Base-by-base conservation (phyloP, 257 asterid genomes). In the Fraxinus anomala region DNA sequence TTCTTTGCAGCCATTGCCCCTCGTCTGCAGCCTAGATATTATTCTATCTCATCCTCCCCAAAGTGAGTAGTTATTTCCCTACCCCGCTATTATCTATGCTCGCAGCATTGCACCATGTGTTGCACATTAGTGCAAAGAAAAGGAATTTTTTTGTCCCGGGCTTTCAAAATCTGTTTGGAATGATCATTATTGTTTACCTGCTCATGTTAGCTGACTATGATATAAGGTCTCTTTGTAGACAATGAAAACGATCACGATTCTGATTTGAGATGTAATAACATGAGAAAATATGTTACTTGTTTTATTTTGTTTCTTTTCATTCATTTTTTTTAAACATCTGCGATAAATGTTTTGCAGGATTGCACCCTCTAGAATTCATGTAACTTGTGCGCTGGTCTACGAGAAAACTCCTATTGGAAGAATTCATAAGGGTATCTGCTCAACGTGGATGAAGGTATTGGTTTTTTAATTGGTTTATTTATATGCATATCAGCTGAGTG, bases 391-490 rank as follows among this genome's bases (percentile, higher is more conserved):
- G 9, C 82, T 96, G 82, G 99, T 96, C 67, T 74, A 88, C 51
- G 99, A 94, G 85, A 92, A 89, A 89, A 94, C 92, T n/a, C 97
- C 97, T 11, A 79, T 94, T 4, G 99, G 99, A 80, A 80, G 97
- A 73, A 79, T 96, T 81, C 99, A 96, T 89, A 92, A 88, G 90
- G 99, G 99, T 79, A 86, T 96, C 69, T 96, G 99, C 87, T 96
- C 99, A 21, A 94, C 99, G 17, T 96, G 99, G 99, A 96, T 96
- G 91, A 94, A 92, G 98, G 99, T 94, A 89, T 67, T 39, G 34
- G 69, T 21, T 61, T 61, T 61, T 9, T 23, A 61, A 1, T 61
- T 8, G 33, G 30, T 24, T 63, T 63, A 63, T 3, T 26, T 24
- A 7, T 3, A 21, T n/a, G 10, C 24, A 21, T 6, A 59, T 59